These are phyloP conservation scores for Wallacemonas rigidus DNA, from an alignment of 208 protist genomes.

Conservation along the genomic window DNA sequence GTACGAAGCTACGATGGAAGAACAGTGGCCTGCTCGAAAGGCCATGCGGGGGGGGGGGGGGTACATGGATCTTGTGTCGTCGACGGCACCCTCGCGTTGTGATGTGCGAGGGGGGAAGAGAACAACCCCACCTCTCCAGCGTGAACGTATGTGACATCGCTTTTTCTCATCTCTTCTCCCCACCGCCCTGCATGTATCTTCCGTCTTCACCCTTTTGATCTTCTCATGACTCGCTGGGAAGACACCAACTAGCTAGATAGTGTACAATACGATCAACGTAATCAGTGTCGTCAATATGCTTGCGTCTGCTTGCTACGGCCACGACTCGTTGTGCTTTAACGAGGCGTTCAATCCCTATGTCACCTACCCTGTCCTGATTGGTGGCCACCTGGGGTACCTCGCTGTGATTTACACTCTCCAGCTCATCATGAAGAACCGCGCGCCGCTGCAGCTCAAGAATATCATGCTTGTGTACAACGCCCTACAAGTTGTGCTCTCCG, in stretches of 20 bases:
- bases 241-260: neutral
- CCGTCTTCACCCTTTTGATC: too few species aligned
- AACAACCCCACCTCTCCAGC: too few species aligned
- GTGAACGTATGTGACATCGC: too few species aligned
- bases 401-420: constrained; percentile 45
- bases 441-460: constrained; percentile 42
- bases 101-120: too few species aligned
- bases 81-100: too few species aligned
- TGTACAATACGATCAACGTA: neutral
- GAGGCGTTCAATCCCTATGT: constrained; percentile 60
- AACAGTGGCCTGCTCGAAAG: too few species aligned
- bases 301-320: constrained; percentile 34
- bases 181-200: too few species aligned
- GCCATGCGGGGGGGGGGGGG: too few species aligned
- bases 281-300: neutral
- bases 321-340: constrained; percentile 76
- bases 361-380: constrained; percentile 52
- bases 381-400: constrained; percentile 65
- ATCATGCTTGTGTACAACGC: constrained; percentile 89
- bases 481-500: constrained; percentile 73
- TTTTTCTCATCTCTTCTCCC: too few species aligned
- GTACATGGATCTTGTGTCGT: too few species aligned
- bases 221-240: neutral
- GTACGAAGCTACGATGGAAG: too few species aligned
- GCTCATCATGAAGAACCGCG: constrained; percentile 54